Percentiles rank a stretch among this genome's conserved stretches.
phyloP scores from a whole-genome alignment of 169 alveolate genomes.

The Theileria parva region DNA sequence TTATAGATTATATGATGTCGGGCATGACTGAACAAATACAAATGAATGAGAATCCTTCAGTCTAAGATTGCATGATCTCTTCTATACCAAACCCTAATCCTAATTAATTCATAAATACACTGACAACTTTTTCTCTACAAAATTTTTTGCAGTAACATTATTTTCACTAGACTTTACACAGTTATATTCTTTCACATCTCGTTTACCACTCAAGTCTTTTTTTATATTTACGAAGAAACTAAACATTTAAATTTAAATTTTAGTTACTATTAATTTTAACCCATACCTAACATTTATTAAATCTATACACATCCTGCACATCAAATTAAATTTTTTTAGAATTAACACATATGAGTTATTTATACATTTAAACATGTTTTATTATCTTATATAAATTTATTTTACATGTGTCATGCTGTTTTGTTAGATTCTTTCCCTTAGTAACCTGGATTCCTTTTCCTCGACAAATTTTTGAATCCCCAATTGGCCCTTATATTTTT shows the following conservation, averaged over 20 bases:
- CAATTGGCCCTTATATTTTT: conserved; percentile 25
- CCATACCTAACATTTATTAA: neutral
- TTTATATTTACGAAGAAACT: neutral
- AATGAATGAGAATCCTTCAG: neutral
- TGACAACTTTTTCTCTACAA: neutral
- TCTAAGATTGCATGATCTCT: neutral
- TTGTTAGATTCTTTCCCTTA: conserved; percentile 1
- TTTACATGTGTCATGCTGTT: neutral
- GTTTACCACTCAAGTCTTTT: neutral
- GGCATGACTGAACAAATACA: neutral
- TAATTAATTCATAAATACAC: neutral
- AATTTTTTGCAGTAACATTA: neutral
- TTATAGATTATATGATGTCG: conserved; percentile 4
- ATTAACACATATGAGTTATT: neutral
- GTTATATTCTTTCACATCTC: neutral
- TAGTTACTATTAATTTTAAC: neutral
- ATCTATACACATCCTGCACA: neutral
- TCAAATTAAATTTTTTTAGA: neutral
- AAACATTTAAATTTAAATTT: neutral
- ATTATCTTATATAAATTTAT: neutral
- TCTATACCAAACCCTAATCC: neutral
- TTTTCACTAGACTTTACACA: neutral
- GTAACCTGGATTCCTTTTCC: conserved; percentile 21
- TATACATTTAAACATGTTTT: neutral
- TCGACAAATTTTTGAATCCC: conserved; percentile 18